Conservation (phyloP, 306 rosid species). For the Cercis canadensis region DNA sequence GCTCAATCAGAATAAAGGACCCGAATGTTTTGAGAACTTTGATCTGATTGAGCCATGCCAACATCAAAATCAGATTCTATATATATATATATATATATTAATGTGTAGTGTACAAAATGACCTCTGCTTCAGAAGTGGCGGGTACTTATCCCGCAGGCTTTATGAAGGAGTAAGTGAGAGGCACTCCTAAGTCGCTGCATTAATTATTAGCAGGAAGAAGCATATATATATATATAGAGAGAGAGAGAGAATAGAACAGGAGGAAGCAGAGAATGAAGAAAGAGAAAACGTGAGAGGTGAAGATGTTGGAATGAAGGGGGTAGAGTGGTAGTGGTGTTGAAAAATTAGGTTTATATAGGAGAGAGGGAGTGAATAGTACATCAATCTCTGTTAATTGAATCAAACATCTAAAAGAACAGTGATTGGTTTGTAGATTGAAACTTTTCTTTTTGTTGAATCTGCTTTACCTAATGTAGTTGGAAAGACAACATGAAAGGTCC, state of each 20-base stretch:
- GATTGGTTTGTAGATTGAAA: background rate
- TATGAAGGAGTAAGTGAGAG: no score
- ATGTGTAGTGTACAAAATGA: background rate
- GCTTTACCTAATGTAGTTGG: constrained; percentile 24
- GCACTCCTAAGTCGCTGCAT: no score
- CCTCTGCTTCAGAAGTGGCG: background rate
- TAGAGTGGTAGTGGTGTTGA: background rate
- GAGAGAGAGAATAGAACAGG: no score
- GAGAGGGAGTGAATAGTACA: background rate
- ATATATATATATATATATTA: no score
- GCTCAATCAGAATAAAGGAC: constrained; percentile 56
- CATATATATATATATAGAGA: no score
- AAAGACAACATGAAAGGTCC: constrained; percentile 21
- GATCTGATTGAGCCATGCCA: constrained; percentile 57
- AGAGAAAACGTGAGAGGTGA: background rate
- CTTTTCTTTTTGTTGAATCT: background rate
- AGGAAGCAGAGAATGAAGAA: background rate
- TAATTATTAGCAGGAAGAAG: no score
- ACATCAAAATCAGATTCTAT: constrained; percentile 32
- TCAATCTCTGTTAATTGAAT: background rate
- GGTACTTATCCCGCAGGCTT: no score
- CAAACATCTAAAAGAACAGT: background rate
- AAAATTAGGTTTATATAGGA: background rate
- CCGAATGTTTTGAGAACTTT: constrained; percentile 39
- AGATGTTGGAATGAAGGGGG: background rate